A percentile compares a stretch with the other conserved stretches of the same genome.
phyloP scores from a whole-genome alignment of 75 land plant species.

The Picea sitchensis region DNA sequence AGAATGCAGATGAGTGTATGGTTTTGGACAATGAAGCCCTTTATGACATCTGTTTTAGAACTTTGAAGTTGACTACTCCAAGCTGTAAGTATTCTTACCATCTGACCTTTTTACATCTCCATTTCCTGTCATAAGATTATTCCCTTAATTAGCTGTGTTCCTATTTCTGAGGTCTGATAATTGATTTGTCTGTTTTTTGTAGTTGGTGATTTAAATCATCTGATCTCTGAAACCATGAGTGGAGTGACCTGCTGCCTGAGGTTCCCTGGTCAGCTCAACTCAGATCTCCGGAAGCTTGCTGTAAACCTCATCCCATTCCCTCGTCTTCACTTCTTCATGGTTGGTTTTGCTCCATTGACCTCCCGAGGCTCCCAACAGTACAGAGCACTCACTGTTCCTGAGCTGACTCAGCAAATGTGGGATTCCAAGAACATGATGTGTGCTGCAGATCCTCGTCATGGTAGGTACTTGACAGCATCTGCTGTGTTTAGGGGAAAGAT shows the following conservation, averaged over 20 bases:
- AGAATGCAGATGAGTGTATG: constrained; percentile 55
- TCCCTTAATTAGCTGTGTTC: background rate
- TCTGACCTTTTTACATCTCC: background rate
- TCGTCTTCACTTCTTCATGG: constrained; percentile 56
- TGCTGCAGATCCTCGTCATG: constrained; percentile 49
- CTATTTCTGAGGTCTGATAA: background rate
- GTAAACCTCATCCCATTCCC: constrained; percentile 44
- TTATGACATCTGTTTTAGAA: constrained; percentile 48
- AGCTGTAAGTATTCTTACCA: constrained; percentile 24
- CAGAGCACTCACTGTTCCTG: constrained; percentile 39
- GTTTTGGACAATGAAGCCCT: constrained; percentile 33
- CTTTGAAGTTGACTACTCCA: constrained; percentile 55
- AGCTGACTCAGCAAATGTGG: constrained; percentile 60
- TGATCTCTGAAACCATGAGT: constrained; percentile 36
- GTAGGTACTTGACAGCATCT: constrained; percentile 36
- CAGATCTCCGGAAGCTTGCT: constrained; percentile 36
- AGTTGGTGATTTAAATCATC: constrained; percentile 44
- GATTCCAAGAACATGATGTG: constrained; percentile 68
- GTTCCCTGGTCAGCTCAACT: constrained; percentile 46
- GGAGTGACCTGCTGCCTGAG: constrained; percentile 42
- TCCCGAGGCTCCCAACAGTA: constrained; percentile 55
- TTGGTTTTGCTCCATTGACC: constrained; percentile 31
- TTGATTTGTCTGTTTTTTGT: background rate
- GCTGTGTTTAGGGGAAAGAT: constrained; percentile 40
- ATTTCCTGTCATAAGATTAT: background rate